These are phyloP conservation scores for Lupinus albus DNA, from an alignment of 306 rosid species.

Conservation along the genomic window DNA sequence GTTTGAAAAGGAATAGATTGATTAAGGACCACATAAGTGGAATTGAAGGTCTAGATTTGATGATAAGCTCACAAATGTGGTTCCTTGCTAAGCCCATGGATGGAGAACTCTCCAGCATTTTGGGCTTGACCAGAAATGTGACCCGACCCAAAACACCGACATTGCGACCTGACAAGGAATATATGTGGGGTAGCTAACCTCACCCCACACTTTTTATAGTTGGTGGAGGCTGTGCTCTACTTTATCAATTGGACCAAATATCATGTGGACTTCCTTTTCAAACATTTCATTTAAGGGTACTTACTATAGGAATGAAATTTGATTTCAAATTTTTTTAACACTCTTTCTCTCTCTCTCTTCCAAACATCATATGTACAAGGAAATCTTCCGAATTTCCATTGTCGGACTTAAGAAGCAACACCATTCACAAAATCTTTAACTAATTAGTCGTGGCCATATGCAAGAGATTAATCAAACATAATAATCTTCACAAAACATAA, in stretches of 20 bases:
- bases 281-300: too few species aligned
- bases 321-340: too few species aligned
- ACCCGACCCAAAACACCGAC: neutral
- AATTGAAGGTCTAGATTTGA: conserved; percentile 2
- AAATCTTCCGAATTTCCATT: neutral
- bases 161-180: neutral
- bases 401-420: neutral
- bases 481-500: neutral
- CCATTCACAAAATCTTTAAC: neutral
- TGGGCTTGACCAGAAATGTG: neutral
- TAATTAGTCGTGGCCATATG: neutral
- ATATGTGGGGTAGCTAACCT: neutral
- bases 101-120: neutral
- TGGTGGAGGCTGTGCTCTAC: too few species aligned
- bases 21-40: neutral
- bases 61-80: neutral
- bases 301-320: too few species aligned
- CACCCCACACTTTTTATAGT: too few species aligned
- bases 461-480: neutral
- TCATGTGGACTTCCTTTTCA: too few species aligned
- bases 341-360: neutral
- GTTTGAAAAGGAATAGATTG: neutral
- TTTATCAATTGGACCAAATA: too few species aligned
- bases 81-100: conserved; percentile 6
- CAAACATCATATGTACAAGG: neutral